A percentile compares a stretch with the other conserved stretches of the same genome.
Evolutionary conservation across 2,329 filamentous ascomycete genomes (phyloP).

Genomic region (Aspergillus jensenii): DNA sequence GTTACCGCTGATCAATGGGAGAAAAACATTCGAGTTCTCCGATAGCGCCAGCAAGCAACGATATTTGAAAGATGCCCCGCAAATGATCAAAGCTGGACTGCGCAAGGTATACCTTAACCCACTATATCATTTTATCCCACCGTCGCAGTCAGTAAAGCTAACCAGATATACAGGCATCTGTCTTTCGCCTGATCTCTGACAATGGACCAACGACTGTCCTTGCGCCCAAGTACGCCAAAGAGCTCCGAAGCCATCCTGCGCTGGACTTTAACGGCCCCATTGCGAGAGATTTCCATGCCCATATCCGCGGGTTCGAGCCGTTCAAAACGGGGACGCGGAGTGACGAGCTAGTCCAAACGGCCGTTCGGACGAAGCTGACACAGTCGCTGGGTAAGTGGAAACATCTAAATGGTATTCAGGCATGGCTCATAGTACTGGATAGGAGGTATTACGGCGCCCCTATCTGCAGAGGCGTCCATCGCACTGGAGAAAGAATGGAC

Average conservation of each 20-base stretch:
- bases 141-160: too few relatives aligned
- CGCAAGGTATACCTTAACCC: neutral
- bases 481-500: conserved; percentile 9
- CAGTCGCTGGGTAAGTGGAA: conserved; percentile 18
- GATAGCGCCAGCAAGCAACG: neutral
- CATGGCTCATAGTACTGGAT: too few relatives aligned
- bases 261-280: conserved; percentile 19
- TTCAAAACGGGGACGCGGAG: conserved; percentile 14
- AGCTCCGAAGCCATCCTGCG: conserved; percentile 19
- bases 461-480: conserved; percentile 4
- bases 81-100: neutral
- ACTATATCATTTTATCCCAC: too few relatives aligned
- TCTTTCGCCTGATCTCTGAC: too few relatives aligned
- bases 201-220: conserved; percentile 9
- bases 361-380: conserved; percentile 23
- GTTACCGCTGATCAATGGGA: neutral
- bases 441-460: neutral
- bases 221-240: conserved; percentile 19
- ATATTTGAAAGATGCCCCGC: neutral
- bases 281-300: conserved; percentile 16
- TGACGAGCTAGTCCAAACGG: conserved; percentile 18
- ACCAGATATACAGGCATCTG: too few relatives aligned
- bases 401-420: fast-evolving
- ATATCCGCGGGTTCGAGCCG: conserved; percentile 20
- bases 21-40: neutral